Base-by-base conservation (phyloP, 768 basidiomycete species). In the Podaxis sp. region DNA sequence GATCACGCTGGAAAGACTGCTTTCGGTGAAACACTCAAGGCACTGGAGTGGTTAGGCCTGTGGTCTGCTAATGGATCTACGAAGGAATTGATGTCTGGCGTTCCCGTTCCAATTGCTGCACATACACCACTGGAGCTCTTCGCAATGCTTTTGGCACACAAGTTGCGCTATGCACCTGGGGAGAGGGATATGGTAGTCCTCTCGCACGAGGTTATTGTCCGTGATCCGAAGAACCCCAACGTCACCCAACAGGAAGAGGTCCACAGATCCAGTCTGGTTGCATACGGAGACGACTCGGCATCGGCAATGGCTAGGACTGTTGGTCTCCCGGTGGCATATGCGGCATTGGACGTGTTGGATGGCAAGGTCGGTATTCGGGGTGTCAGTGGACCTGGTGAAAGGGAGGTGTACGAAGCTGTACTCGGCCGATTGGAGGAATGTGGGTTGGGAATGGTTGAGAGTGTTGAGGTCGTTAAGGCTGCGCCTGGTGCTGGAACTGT, bases 231-330 rank as follows among this genome's bases (percentile, higher is more conserved):
- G 40, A 41, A 41, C 15, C 12, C 1, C 63, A 72, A 52, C 9
- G 38, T 47, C 17, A 64, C 8, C 8, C 49, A 25, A 17, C 63
- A 73, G 40, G 78, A 81, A 66, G 80, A 86, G 66, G 80, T 85
- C 36, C 82, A 94, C 66, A 87, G 85, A 11, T 90, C 91, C 7
- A 81, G 83, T 24, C 72, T 94, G 13, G 76, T 88, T 24, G 75
- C 81, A 36, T 89, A 89, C 66, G 94, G 80, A 41, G 54, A 72
- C 22, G 55, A 65, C 1, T 70, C 69, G 0, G 83, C 81, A 2
- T 90, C 90, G 0, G 95, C 95, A 4, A 97, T 97, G 95, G 85
- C 93, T n/a, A 80, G 87, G 33, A 93, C 91, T 2, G 95, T 97
- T 17, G 94, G 94, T 3, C 74, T 95, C 50, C 95, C 95, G 0